These are phyloP conservation scores for Metahyphopichia silvanorum DNA, from an alignment of 805 yeast species.

Conservation along the genomic window DNA sequence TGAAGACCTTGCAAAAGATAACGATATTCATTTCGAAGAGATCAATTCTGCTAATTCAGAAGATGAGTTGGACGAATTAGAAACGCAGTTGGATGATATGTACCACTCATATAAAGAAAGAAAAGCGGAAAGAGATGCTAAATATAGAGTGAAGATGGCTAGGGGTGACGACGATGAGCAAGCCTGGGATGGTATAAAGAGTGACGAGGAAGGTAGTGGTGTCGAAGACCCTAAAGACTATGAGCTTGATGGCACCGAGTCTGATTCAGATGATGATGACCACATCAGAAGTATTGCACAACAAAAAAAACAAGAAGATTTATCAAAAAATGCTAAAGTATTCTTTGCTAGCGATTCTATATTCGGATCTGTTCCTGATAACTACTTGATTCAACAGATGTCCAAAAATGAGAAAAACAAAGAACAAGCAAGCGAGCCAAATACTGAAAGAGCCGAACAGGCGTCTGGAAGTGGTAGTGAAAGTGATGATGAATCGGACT, in stretches of 20 bases:
- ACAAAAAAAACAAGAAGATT: slow-evolving; percentile 35
- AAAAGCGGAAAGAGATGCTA: slow-evolving; percentile 67
- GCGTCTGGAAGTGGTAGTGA: slow-evolving; percentile 43
- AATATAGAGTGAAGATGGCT: slow-evolving; percentile 62
- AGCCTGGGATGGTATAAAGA: slow-evolving; percentile 70
- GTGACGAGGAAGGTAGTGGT: slow-evolving; percentile 39
- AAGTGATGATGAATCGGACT: slow-evolving; percentile 36
- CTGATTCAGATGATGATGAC: slow-evolving; percentile 68
- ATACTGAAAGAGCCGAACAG: slow-evolving; percentile 6
- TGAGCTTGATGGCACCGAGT: slow-evolving; percentile 39
- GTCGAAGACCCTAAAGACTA: slow-evolving; percentile 40
- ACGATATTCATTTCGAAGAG: slow-evolving; percentile 51
- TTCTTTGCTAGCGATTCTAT: slow-evolving; percentile 40
- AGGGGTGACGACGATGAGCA: slow-evolving; percentile 77
- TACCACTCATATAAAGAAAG: slow-evolving; percentile 66
- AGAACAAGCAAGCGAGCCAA: slow-evolving; percentile 6
- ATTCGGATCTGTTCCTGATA: slow-evolving; percentile 42
- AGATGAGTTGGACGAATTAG: slow-evolving; percentile 64
- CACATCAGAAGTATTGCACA: slow-evolving; percentile 58
- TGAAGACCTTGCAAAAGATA: slow-evolving; percentile 52
- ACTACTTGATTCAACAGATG: slow-evolving; percentile 47
- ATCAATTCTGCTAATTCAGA: slow-evolving; percentile 31
- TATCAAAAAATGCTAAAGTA: slow-evolving; percentile 32
- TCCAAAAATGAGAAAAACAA: slow-evolving; percentile 7
- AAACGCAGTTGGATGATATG: slow-evolving; percentile 80